A percentile compares a stretch with the other conserved stretches of the same genome.
Conservation (phyloP, 192 early-diverging fungal species). For the Gonapodya sp. region DNA sequence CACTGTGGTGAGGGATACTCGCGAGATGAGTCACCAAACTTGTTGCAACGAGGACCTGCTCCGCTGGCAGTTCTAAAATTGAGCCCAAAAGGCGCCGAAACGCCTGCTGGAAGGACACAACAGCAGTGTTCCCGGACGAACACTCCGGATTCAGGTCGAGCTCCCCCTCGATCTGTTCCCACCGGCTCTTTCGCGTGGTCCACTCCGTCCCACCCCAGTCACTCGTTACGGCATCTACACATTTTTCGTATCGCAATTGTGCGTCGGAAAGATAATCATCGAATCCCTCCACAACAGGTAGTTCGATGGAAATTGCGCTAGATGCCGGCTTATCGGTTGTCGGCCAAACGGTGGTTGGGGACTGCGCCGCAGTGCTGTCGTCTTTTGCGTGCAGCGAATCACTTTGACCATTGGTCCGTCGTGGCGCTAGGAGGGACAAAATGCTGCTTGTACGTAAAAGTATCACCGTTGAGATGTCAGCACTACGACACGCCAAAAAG, state of each 20-base stretch:
- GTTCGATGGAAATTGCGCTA: not conserved
- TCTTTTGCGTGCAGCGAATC: not conserved
- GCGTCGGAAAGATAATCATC: not conserved
- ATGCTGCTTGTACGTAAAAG: not conserved
- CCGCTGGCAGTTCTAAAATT: not conserved
- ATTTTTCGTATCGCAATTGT: not conserved
- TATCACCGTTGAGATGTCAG: not conserved
- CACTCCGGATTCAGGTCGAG: not conserved
- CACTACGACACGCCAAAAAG: no score
- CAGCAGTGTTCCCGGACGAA: not conserved
- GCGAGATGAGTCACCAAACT: not conserved
- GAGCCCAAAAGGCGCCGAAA: not conserved
- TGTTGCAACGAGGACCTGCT: not conserved
- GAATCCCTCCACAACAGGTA: not conserved
- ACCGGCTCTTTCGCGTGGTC: not conserved
- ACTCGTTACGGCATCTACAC: not conserved
- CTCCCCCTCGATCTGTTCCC: not conserved
- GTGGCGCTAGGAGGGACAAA: not conserved
- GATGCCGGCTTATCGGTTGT: no score
- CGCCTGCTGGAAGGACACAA: not conserved
- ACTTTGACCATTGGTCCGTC: not conserved
- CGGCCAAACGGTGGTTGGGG: no score
- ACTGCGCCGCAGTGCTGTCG: not conserved
- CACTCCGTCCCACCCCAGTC: not conserved
- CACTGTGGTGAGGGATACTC: not conserved